Conservation (phyloP, 2,329 filamentous ascomycete genomes). For the Pseudogymnoascus sp. region DNA sequence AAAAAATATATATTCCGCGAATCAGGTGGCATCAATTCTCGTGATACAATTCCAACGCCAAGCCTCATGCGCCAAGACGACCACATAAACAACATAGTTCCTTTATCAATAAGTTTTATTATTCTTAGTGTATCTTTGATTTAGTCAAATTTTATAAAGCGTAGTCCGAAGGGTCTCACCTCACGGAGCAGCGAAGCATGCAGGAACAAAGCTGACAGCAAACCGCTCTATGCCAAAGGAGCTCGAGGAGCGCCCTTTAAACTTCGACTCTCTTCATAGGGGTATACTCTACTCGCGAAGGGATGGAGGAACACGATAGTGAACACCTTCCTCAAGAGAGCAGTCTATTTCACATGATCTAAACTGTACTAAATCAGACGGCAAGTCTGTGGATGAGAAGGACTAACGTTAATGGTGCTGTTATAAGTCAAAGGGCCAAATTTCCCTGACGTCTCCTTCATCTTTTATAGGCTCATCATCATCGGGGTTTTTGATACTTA, state of each 20-base stretch:
- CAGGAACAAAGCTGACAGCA: slow-evolving; percentile 13
- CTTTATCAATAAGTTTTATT: no score
- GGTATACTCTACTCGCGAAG: slow-evolving; percentile 15
- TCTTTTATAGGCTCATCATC: neutral
- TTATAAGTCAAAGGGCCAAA: slow-evolving; percentile 2
- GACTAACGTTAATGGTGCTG: neutral
- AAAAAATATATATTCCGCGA: neutral
- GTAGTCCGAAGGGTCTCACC: no score
- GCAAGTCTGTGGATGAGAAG: neutral
- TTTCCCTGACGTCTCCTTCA: neutral
- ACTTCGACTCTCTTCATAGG: slow-evolving; percentile 23
- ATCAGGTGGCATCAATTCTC: neutral
- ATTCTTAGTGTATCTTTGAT: no score
- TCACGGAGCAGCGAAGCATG: neutral
- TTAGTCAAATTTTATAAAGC: no score
- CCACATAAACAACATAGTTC: neutral
- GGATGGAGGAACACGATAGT: neutral
- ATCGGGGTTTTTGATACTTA: neutral
- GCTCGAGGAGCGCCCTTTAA: slow-evolving; percentile 26
- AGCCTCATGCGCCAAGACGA: neutral
- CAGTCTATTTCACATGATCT: neutral
- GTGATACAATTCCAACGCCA: neutral
- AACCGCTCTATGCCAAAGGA: slow-evolving; percentile 23
- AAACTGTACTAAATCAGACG: neutral
- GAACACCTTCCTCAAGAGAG: neutral